phyloP scores from a whole-genome alignment of 2,329 filamentous ascomycete genomes.

The Davidsoniella virescens region DNA sequence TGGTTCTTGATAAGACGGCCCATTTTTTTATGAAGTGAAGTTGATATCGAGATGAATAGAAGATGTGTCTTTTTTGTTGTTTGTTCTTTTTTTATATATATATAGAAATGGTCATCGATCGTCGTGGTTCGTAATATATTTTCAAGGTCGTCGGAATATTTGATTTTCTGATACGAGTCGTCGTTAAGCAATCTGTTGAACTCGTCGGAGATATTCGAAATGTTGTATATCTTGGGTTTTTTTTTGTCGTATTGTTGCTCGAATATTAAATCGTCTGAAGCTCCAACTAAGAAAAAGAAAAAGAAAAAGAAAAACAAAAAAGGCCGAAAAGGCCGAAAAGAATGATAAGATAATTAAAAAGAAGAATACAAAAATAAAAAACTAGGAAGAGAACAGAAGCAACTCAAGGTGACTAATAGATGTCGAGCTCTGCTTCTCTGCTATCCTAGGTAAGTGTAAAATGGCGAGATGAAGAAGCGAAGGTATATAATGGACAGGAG shows the following conservation, averaged over 20 bases:
- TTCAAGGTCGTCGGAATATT: neutral
- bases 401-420: neutral
- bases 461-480: slow-evolving; percentile 7
- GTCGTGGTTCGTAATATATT: neutral
- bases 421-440: no score
- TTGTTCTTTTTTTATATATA: neutral
- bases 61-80: neutral
- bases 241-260: neutral
- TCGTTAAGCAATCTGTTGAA: slow-evolving; percentile 9
- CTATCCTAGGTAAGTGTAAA: neutral
- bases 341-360: slow-evolving; percentile 2
- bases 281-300: slow-evolving; percentile 2
- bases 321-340: neutral
- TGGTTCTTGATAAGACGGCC: slow-evolving; percentile 99
- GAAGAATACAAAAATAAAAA: slow-evolving; percentile 13
- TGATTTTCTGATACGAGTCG: neutral
- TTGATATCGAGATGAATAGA: neutral
- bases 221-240: slow-evolving; percentile 4
- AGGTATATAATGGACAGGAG: slow-evolving; percentile 12
- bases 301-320: slow-evolving; percentile 1
- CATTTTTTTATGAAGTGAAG: slow-evolving; percentile 36
- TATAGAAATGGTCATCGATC: neutral
- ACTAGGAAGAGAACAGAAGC: slow-evolving; percentile 3
- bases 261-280: neutral
- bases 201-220: slow-evolving; percentile 10